Evolutionary conservation across 176 grass and related monocot species (phyloP).

Genomic region (Eleusine indica): DNA sequence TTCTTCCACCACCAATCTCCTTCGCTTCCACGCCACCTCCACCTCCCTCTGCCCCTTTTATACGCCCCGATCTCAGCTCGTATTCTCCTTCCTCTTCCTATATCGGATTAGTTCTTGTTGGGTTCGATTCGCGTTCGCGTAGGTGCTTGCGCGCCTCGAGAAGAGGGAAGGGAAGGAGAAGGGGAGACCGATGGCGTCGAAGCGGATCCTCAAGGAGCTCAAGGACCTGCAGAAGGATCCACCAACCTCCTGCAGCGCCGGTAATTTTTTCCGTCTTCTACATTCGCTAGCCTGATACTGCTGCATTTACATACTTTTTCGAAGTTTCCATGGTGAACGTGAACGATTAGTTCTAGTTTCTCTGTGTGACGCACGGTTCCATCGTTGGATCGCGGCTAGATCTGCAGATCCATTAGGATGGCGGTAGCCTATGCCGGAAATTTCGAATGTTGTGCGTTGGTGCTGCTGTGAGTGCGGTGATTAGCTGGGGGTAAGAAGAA

Average conservation of each 20-base stretch:
- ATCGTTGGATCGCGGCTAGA: background rate
- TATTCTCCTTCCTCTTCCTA: background rate
- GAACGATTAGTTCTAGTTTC: background rate
- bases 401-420: background rate
- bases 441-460: background rate
- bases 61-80: background rate
- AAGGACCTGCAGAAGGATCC: slow-evolving; percentile 66
- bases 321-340: background rate
- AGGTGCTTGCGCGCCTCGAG: background rate
- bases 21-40: slow-evolving; percentile 9
- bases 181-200: slow-evolving; percentile 45
- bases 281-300: background rate
- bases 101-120: background rate
- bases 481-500: background rate
- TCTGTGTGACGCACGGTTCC: background rate
- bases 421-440: background rate
- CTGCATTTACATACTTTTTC: background rate
- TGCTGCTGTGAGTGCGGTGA: background rate
- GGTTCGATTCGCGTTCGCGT: background rate
- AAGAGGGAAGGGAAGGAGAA: background rate
- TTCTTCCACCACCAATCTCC: slow-evolving; percentile 17
- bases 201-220: slow-evolving; percentile 71
- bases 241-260: slow-evolving; percentile 62
- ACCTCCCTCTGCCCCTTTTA: background rate
- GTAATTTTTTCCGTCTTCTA: background rate